Conservation (phyloP, 1,139 yeast species). For the Diutina ranongensis region DNA sequence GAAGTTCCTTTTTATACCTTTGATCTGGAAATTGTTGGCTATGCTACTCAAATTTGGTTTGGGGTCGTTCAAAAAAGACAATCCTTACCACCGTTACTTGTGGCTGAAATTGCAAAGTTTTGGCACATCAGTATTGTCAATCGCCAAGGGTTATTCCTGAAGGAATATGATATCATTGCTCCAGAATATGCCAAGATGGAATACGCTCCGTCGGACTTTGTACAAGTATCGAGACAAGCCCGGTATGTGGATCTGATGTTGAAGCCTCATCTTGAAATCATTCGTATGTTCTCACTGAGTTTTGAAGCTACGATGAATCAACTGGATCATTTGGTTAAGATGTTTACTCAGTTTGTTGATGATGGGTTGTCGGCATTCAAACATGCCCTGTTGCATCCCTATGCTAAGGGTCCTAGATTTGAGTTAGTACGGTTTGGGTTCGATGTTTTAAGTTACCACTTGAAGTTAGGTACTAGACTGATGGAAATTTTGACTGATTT, state of each 20-base stretch:
- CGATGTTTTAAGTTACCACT: slow-evolving; percentile 50
- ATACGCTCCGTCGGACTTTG: slow-evolving; percentile 74
- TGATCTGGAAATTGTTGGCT: slow-evolving; percentile 47
- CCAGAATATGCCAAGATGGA: slow-evolving; percentile 76
- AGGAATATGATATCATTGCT: slow-evolving; percentile 40
- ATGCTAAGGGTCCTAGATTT: slow-evolving; percentile 62
- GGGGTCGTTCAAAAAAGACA: slow-evolving; percentile 61
- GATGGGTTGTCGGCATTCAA: slow-evolving; percentile 46
- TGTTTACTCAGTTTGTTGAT: slow-evolving; percentile 53
- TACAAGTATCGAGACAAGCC: slow-evolving; percentile 43
- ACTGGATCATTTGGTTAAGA: slow-evolving; percentile 57
- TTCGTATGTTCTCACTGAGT: slow-evolving; percentile 63
- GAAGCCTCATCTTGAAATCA: slow-evolving; percentile 63
- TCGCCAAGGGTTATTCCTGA: slow-evolving; percentile 55
- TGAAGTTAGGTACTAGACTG: slow-evolving; percentile 34
- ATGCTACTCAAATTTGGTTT: slow-evolving; percentile 72
- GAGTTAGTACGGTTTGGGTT: slow-evolving; percentile 63
- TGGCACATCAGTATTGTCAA: slow-evolving; percentile 62
- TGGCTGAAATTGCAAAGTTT: slow-evolving; percentile 54
- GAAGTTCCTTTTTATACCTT: slow-evolving; percentile 62
- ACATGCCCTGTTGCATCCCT: slow-evolving; percentile 71
- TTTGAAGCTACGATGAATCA: slow-evolving; percentile 73
- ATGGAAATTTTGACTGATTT: slow-evolving; percentile 34
- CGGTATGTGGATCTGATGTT: slow-evolving; percentile 36
- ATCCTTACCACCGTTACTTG: slow-evolving; percentile 43